phyloP scores from a whole-genome alignment of 148 eudicot genomes.

The Chenopodium album region DNA sequence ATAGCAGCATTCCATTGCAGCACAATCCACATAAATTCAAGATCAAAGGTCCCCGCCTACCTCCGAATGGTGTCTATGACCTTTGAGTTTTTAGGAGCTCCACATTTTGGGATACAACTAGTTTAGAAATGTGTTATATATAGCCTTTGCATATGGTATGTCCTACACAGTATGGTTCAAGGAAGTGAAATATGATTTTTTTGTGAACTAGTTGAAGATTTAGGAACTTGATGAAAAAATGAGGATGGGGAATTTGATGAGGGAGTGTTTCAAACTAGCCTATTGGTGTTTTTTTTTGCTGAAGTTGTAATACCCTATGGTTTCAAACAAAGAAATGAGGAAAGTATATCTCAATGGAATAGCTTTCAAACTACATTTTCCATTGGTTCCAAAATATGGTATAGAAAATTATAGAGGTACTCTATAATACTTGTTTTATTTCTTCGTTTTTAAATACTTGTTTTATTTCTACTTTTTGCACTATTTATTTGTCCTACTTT shows the following conservation, averaged over 20 bases:
- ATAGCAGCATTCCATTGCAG: slow-evolving; percentile 10
- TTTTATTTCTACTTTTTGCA: no score
- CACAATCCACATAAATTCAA: slow-evolving; percentile 24
- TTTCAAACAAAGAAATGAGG: not conserved
- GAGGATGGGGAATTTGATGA: not conserved
- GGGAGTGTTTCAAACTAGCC: not conserved
- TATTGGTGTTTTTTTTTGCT: not conserved
- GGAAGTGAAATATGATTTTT: not conserved
- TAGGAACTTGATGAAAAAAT: not conserved
- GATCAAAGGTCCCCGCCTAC: slow-evolving; percentile 24
- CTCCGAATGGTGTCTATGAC: slow-evolving; percentile 23
- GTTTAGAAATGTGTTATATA: slow-evolving; percentile 22
- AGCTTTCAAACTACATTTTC: no score
- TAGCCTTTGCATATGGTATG: slow-evolving; percentile 6
- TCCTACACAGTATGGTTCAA: slow-evolving; percentile 8
- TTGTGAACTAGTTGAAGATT: not conserved
- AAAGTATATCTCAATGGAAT: no score
- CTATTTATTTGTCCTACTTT: no score
- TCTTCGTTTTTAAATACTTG: no score
- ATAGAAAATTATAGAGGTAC: no score
- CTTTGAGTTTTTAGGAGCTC: slow-evolving; percentile 13
- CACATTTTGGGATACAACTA: slow-evolving; percentile 18
- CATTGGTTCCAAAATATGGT: no score
- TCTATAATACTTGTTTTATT: no score
- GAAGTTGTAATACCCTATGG: not conserved